Evolutionary conservation across 208 protist genomes (phyloP).

Genomic region (Trichomonas vaginalis): DNA sequence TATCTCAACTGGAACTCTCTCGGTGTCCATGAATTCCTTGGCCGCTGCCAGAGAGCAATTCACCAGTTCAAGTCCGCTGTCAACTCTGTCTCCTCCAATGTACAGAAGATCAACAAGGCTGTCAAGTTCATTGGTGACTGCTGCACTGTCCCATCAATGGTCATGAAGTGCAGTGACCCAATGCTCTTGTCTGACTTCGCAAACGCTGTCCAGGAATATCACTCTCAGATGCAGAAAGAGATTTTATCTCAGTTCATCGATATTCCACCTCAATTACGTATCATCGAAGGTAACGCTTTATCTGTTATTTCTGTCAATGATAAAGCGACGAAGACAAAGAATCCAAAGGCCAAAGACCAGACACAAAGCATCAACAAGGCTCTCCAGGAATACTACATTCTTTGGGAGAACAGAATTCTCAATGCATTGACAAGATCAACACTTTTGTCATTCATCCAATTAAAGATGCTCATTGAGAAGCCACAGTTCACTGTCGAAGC

Average conservation of each 20-base stretch:
- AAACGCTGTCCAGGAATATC: neutral
- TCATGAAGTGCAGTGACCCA: conserved; percentile 5
- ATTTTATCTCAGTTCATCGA: conserved; percentile 4
- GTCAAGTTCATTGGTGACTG: conserved; percentile 51
- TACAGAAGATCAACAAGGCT: conserved; percentile 74
- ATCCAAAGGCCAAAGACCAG: neutral
- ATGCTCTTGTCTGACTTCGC: neutral
- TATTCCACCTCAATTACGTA: conserved; percentile 13
- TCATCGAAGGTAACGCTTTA: neutral
- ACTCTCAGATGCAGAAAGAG: conserved; percentile 4
- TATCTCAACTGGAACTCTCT: conserved; percentile 94
- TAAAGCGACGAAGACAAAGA: neutral
- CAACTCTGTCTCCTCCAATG: conserved; percentile 67
- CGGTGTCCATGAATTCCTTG: conserved; percentile 79
- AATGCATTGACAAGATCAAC: neutral
- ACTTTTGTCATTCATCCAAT: neutral
- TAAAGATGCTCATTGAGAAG: neutral
- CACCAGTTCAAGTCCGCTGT: conserved; percentile 60
- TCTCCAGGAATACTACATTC: conserved; percentile 13
- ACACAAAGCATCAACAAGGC: neutral
- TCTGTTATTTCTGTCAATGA: neutral
- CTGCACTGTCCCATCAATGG: conserved; percentile 34
- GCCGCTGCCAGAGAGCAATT: conserved; percentile 67
- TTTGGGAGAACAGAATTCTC: neutral
- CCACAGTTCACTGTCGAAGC: neutral